Percentiles rank a stretch among this genome's conserved stretches.
Evolutionary conservation across 768 basidiomycete genomes (phyloP).

Genomic region (Boletus fagicola): DNA sequence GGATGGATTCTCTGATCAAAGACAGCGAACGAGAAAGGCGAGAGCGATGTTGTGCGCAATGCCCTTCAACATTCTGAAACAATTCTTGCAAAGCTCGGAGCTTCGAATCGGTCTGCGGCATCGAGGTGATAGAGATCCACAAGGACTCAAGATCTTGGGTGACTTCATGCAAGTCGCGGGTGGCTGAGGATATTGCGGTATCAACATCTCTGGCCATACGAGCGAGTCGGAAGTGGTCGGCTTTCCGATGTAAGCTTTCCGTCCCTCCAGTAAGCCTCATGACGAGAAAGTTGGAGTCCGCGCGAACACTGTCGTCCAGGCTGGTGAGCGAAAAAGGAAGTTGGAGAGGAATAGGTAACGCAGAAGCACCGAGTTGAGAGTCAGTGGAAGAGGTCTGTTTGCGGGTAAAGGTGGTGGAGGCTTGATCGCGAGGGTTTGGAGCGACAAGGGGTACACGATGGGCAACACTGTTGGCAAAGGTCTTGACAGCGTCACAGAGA

Average conservation of each 20-base stretch:
- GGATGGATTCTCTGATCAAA: conserved; percentile 52
- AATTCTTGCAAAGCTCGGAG: conserved; percentile 38
- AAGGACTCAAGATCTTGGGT: conserved; percentile 41
- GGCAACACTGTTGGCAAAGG: conserved; percentile 49
- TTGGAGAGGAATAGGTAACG: conserved; percentile 34
- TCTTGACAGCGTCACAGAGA: conserved; percentile 44
- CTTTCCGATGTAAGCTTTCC: conserved; percentile 48
- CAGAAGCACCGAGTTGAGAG: conserved; percentile 36
- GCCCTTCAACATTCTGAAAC: conserved; percentile 35
- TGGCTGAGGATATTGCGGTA: conserved; percentile 35
- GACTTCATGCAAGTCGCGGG: conserved; percentile 40
- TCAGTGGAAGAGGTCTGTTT: conserved; percentile 37
- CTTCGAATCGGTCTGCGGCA: conserved; percentile 29
- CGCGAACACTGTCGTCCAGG: conserved; percentile 66
- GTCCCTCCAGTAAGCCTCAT: conserved; percentile 59
- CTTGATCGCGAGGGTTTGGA: conserved; percentile 18
- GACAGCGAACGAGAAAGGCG: conserved; percentile 49
- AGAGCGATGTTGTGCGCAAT: conserved; percentile 35
- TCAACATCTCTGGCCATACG: conserved; percentile 56
- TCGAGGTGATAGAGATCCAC: conserved; percentile 35
- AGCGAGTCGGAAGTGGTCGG: conserved; percentile 50
- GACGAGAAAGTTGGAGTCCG: conserved; percentile 65
- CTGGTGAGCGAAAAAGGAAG: conserved; percentile 55
- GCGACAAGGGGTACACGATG: conserved; percentile 59
- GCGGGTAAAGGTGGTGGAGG: conserved; percentile 26